These are phyloP conservation scores for Fusarium incarnatum DNA, from an alignment of 2,329 filamentous ascomycete genomes.

Conservation along the genomic window DNA sequence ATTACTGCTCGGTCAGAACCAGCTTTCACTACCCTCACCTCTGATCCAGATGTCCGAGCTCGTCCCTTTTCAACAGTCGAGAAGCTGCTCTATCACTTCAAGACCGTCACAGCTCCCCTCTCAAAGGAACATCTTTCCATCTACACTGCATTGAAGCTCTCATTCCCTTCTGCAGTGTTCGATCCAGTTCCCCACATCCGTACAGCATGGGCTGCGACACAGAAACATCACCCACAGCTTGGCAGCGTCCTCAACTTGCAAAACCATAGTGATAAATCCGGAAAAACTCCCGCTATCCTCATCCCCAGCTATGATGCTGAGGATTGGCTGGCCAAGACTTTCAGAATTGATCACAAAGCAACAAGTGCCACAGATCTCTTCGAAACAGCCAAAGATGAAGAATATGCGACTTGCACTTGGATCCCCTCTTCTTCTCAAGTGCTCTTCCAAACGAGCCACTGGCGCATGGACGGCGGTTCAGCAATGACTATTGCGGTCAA, in stretches of 20 bases:
- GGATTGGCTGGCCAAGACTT: conserved; percentile 5
- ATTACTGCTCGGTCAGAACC: not conserved
- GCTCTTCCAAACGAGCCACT: conserved; percentile 9
- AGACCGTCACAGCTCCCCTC: not conserved
- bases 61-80: conserved; percentile 9
- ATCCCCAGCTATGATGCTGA: not conserved
- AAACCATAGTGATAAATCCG: not conserved
- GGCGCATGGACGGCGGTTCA: conserved; percentile 5
- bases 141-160: not conserved
- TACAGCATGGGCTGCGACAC: conserved; percentile 2
- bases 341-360: conserved; percentile 1
- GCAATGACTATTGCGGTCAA: conserved; percentile 8
- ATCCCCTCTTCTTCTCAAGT: conserved; percentile 4
- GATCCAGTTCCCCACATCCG: conserved; percentile 3
- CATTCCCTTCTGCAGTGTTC: not conserved
- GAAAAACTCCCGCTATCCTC: not conserved
- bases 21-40: not conserved
- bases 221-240: conserved; percentile 5
- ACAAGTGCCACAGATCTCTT: not conserved
- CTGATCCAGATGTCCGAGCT: not conserved
- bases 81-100: conserved; percentile 2
- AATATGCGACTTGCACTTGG: conserved; percentile 7
- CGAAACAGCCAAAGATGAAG: conserved; percentile 6
- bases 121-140: conserved; percentile 7
- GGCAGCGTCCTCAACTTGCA: conserved; percentile 4